Base-by-base conservation (phyloP, 176 grass and related monocot genomes). In the Leersia perrieri region DNA sequence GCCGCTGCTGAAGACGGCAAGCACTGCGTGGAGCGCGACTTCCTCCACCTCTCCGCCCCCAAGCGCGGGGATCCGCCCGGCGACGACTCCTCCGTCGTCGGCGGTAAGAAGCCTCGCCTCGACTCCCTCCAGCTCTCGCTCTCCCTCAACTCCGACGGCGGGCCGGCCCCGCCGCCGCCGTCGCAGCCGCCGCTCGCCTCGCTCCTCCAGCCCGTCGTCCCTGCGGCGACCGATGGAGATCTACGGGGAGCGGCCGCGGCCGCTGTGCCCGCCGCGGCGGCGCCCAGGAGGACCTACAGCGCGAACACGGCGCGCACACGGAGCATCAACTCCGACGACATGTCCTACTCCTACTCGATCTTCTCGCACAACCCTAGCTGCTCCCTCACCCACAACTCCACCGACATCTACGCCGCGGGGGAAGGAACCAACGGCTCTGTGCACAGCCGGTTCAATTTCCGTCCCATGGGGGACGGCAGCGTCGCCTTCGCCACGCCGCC, bases 311-410 rank as follows among this genome's bases (percentile, higher is more conserved):
- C 87, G 1, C 90, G 84, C 44, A 93, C 91, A 9, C 66, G 81
- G 10, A 88, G 90, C 81, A 86, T 92, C 39, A 95, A 99, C 79
- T 99, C 97, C 16, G 97, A 96, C 82, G 93, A 96, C 84, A 86
- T 96, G 83, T 99, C 97, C 11, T 96, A 93, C 73, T 95, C 96
- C 49, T 95, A 90, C 93, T 99, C 97, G 10, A 80, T 91, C 25
- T 96, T 99, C 81, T 99, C 97, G 4, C 97, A 99, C 89, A 99
- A 96, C 85, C 97, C 97, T 1, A 99, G 97, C 76, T 99, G 97
- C 84, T 99, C 97, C 40, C 79, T 99, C 27, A 99, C 97, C 14
- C 88, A 89, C 63, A 99, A 96, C 81, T 95, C 93, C 44, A 99
- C 93, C 62, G 97, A 98, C 61, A 95, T 93, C 72, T 99, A 91